Evolutionary conservation across 257 asterid species (phyloP).

Genomic region (Plantago major): DNA sequence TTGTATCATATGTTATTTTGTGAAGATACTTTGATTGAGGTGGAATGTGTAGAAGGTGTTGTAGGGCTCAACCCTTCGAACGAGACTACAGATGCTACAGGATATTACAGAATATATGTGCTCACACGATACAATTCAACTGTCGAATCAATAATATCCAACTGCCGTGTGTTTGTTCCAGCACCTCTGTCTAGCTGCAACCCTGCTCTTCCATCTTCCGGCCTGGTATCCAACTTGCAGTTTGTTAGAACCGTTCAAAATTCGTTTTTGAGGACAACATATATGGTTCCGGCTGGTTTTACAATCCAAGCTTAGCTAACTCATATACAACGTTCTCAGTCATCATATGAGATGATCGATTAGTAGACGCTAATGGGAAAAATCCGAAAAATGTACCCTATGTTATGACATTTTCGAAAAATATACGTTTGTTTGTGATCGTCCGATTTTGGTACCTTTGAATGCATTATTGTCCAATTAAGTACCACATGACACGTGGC

Average conservation of each 20-base stretch:
- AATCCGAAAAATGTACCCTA: too few species aligned
- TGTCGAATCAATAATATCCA: slow-evolving; percentile 17
- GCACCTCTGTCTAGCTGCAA: slow-evolving; percentile 26
- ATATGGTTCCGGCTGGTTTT: slow-evolving; percentile 11
- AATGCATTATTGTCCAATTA: too few species aligned
- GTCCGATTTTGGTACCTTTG: too few species aligned
- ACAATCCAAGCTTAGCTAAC: slow-evolving; percentile 8
- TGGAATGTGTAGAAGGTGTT: slow-evolving; percentile 18
- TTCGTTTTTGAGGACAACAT: slow-evolving; percentile 9
- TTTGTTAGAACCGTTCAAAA: slow-evolving; percentile 10
- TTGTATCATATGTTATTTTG: background rate
- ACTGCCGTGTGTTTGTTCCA: slow-evolving; percentile 19
- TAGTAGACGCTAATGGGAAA: background rate
- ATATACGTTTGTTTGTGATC: too few species aligned
- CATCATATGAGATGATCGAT: background rate
- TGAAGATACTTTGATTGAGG: slow-evolving; percentile 22
- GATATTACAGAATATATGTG: slow-evolving; percentile 14
- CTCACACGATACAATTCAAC: slow-evolving; percentile 22
- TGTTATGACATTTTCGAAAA: too few species aligned
- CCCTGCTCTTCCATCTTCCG: slow-evolving; percentile 10
- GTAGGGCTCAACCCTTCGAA: slow-evolving; percentile 8
- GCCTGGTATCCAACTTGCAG: slow-evolving; percentile 21
- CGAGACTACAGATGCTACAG: slow-evolving; percentile 8
- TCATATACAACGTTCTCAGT: background rate
- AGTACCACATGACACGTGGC: too few species aligned